Conservation (phyloP, 139 green algal genomes). For the Gonium pectorale region DNA sequence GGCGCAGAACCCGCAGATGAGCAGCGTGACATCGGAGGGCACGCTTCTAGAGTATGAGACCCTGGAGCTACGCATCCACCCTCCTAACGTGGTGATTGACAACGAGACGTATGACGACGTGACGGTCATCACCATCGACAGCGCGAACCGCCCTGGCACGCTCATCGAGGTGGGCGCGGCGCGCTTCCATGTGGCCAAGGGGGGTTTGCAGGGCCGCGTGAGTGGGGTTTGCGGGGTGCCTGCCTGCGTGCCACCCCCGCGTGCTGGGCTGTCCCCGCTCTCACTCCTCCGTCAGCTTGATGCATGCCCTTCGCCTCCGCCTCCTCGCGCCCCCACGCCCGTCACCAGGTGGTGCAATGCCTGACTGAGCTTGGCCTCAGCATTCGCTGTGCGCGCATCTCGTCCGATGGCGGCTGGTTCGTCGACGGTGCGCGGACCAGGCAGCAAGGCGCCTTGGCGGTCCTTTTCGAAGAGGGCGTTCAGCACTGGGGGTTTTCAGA, state of each 20-base stretch:
- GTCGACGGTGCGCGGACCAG: constrained; percentile 84
- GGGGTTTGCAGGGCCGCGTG: too few relatives aligned
- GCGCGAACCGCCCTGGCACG: constrained; percentile 94
- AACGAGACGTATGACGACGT: constrained; percentile 77
- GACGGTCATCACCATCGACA: constrained; percentile 93
- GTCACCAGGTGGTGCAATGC: constrained; percentile 92
- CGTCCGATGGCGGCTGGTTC: constrained; percentile 96
- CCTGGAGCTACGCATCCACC: constrained; percentile 83
- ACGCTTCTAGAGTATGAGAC: constrained; percentile 86
- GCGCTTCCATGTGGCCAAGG: too few relatives aligned
- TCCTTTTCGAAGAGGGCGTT: too few relatives aligned
- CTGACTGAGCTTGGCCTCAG: constrained; percentile 93
- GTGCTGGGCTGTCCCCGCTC: too few relatives aligned
- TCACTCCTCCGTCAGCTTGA: too few relatives aligned
- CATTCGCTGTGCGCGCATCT: constrained; percentile 88
- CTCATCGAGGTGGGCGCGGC: constrained; percentile 94
- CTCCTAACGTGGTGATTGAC: constrained; percentile 87
- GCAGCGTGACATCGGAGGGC: constrained; percentile 67
- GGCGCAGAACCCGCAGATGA: constrained; percentile 45
- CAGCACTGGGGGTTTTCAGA: too few relatives aligned
- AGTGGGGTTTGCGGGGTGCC: too few relatives aligned
- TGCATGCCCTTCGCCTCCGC: too few relatives aligned
- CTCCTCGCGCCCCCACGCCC: not conserved
- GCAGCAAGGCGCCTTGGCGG: too few relatives aligned
- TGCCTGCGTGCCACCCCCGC: too few relatives aligned